Evolutionary conservation across 2,329 filamentous ascomycete genomes (phyloP).

Genomic region (Microcyclosporella mali): DNA sequence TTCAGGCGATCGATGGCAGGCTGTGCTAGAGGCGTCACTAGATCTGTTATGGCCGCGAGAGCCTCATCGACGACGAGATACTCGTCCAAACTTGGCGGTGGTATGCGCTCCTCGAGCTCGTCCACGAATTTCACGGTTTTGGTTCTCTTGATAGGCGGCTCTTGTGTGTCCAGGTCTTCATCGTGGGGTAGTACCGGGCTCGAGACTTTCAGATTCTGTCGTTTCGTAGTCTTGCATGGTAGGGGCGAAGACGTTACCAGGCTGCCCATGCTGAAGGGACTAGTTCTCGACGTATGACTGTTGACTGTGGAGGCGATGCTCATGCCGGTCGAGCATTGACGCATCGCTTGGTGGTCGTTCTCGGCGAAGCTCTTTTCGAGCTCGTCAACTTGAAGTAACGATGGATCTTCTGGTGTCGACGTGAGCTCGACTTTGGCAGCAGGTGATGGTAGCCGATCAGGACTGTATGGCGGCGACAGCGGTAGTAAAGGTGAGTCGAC

Average conservation of each 20-base stretch:
- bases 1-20: slow-evolving; percentile 32
- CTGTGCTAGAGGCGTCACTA: slow-evolving; percentile 33
- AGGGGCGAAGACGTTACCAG: slow-evolving; percentile 20
- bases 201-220: slow-evolving; percentile 40
- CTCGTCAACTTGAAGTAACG: slow-evolving; percentile 20
- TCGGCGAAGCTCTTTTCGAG: slow-evolving; percentile 29
- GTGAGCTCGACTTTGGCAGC: slow-evolving; percentile 27
- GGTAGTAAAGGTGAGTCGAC: slow-evolving; percentile 47
- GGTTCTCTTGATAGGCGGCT: slow-evolving; percentile 35
- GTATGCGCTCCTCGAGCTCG: slow-evolving; percentile 32
- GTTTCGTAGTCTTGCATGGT: slow-evolving; percentile 31
- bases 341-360: slow-evolving; percentile 19
- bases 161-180: slow-evolving; percentile 19
- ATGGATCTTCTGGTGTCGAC: slow-evolving; percentile 27
- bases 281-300: too few relatives aligned
- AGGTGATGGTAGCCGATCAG: slow-evolving; percentile 21
- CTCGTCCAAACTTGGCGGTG: slow-evolving; percentile 24
- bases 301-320: too few relatives aligned
- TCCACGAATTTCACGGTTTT: slow-evolving; percentile 38
- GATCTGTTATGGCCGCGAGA: slow-evolving; percentile 30
- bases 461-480: slow-evolving; percentile 35
- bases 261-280: too few relatives aligned
- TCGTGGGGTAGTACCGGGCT: slow-evolving; percentile 38
- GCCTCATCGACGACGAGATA: slow-evolving; percentile 23
- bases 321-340: slow-evolving; percentile 8